These are phyloP conservation scores for Phylloporus rhodoxanthus DNA, from an alignment of 768 basidiomycete genomes.

Conservation along the genomic window DNA sequence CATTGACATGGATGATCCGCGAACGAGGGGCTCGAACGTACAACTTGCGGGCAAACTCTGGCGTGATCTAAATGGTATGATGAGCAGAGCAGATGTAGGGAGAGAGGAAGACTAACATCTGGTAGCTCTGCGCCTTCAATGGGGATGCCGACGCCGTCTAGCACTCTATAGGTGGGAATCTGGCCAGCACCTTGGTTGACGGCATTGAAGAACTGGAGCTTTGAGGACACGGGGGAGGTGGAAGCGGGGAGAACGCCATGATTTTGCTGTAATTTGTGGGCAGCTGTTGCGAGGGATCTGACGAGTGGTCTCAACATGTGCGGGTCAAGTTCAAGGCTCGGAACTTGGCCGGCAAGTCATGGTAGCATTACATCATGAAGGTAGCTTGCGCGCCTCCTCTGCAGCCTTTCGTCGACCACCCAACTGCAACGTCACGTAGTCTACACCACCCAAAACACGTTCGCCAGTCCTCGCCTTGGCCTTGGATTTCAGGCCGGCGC, in stretches of 20 bases:
- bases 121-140: slow-evolving; percentile 71
- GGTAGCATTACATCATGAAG: slow-evolving; percentile 22
- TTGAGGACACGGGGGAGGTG: slow-evolving; percentile 59
- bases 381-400: slow-evolving; percentile 62
- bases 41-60: slow-evolving; percentile 60
- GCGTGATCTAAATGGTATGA: slow-evolving; percentile 48
- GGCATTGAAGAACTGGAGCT: slow-evolving; percentile 76
- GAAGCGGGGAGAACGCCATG: slow-evolving; percentile 39
- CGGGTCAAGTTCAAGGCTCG: slow-evolving; percentile 7
- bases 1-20: neutral
- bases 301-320: slow-evolving; percentile 13
- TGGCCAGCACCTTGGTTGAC: slow-evolving; percentile 52
- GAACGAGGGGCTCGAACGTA: slow-evolving; percentile 24
- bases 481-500: slow-evolving; percentile 24
- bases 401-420: slow-evolving; percentile 63
- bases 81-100: slow-evolving; percentile 5
- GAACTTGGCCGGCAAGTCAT: slow-evolving; percentile 13
- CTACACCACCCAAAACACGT: slow-evolving; percentile 63
- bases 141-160: slow-evolving; percentile 74
- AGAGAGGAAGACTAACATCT: slow-evolving; percentile 44
- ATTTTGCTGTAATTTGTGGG: slow-evolving; percentile 13
- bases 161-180: slow-evolving; percentile 82
- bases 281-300: slow-evolving; percentile 14
- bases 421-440: slow-evolving; percentile 69
- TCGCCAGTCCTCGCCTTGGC: slow-evolving; percentile 19